These are phyloP conservation scores for Penicillium sp. DNA, from an alignment of 2,329 filamentous ascomycete genomes.

Conservation along the genomic window DNA sequence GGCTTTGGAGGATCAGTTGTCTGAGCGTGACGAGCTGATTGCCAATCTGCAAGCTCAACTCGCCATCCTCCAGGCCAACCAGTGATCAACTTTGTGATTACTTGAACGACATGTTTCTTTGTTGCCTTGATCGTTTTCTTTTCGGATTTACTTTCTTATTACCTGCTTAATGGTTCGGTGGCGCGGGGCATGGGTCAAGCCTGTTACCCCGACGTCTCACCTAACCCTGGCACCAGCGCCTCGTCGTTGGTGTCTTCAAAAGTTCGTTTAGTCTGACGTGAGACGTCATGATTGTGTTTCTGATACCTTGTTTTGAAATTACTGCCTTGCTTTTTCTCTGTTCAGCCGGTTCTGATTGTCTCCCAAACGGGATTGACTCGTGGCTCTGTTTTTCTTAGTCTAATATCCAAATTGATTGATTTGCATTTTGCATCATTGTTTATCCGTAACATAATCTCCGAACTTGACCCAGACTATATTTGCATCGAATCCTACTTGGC, in stretches of 20 bases:
- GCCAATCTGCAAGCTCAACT: constrained; percentile 27
- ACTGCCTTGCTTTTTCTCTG: constrained; percentile 9
- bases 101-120: constrained; percentile 10
- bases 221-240: constrained; percentile 25
- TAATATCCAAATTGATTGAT: neutral
- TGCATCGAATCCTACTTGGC: too few species aligned
- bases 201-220: constrained; percentile 27
- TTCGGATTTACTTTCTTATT: constrained; percentile 18
- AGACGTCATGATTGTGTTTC: constrained; percentile 15
- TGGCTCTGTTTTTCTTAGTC: constrained; percentile 33
- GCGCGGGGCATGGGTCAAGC: constrained; percentile 37
- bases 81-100: constrained; percentile 17
- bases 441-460: neutral
- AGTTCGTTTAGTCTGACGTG: constrained; percentile 22
- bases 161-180: constrained; percentile 25
- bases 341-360: constrained; percentile 53
- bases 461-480: too few species aligned
- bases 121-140: constrained; percentile 1
- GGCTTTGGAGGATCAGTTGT: constrained; percentile 58
- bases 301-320: neutral
- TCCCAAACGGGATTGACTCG: constrained; percentile 53
- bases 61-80: constrained; percentile 14
- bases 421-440: neutral
- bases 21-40: constrained; percentile 26
- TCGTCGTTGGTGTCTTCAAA: constrained; percentile 27